Conservation (phyloP, 768 basidiomycete species). For the Termitomyces titanicus region DNA sequence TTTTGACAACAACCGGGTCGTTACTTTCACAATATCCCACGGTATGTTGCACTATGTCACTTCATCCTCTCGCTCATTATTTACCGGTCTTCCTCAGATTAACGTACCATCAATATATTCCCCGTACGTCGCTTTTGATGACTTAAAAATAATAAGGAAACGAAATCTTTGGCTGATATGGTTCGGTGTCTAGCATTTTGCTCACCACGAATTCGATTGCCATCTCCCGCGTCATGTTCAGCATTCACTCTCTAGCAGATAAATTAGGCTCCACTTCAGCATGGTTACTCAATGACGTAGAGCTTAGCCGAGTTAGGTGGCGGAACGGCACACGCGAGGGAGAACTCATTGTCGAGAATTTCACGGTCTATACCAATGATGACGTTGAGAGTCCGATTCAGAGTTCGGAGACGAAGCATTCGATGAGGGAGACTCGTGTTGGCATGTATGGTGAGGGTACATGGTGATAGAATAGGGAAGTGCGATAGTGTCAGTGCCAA, state of each 20-base stretch:
- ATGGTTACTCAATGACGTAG: conserved; percentile 42
- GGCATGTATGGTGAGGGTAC: conserved; percentile 10
- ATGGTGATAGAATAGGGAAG: background rate
- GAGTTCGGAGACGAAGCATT: background rate
- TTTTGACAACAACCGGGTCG: conserved; percentile 29
- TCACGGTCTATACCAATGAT: conserved; percentile 10
- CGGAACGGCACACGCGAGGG: conserved; percentile 30
- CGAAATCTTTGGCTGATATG: too few relatives aligned
- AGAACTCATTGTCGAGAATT: conserved; percentile 32
- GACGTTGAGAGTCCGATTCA: conserved; percentile 9
- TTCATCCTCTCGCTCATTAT: background rate
- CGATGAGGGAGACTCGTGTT: conserved; percentile 12
- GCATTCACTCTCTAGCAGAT: conserved; percentile 36
- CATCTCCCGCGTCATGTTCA: conserved; percentile 26
- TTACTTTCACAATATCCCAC: conserved; percentile 25
- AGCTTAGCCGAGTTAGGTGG: conserved; percentile 41
- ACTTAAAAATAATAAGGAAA: too few relatives aligned
- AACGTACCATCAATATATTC: conserved; percentile 35
- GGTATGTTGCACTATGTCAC: conserved; percentile 15
- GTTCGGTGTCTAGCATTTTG: conserved; percentile 16
- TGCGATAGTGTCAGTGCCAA: background rate
- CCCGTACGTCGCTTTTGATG: conserved; percentile 21
- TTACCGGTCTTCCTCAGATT: conserved; percentile 19
- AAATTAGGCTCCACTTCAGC: conserved; percentile 35
- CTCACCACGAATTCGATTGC: conserved; percentile 27